Percentiles rank a stretch among this genome's conserved stretches.
phyloP scores from a whole-genome alignment of 805 yeast genomes.

The Metschnikowia bowlesiae region DNA sequence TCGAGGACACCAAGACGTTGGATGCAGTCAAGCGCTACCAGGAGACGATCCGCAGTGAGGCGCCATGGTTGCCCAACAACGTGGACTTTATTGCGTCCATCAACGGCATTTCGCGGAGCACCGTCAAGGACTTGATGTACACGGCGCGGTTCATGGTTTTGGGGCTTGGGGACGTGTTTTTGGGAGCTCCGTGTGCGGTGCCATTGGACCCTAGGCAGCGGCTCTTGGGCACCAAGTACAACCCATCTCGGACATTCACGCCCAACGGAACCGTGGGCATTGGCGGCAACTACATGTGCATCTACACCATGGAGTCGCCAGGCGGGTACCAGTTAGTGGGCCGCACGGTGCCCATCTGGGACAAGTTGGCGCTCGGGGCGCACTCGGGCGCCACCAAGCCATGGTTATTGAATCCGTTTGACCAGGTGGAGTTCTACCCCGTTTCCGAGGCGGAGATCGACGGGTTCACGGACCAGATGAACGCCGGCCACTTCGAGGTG shows the following conservation, averaged over 20 bases:
- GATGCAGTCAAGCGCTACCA: slow-evolving; percentile 87
- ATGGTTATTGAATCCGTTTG: slow-evolving; percentile 90
- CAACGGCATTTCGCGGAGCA: slow-evolving; percentile 72
- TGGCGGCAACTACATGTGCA: slow-evolving; percentile 99
- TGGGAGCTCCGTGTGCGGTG: slow-evolving; percentile 98
- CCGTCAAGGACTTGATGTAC: slow-evolving; percentile 79
- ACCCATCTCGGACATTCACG: slow-evolving; percentile 93
- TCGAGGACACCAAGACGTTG: slow-evolving; percentile 85
- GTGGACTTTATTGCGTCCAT: slow-evolving; percentile 92
- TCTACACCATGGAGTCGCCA: slow-evolving; percentile 96
- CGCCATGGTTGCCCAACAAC: slow-evolving; percentile 98
- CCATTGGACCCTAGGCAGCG: slow-evolving; percentile 97
- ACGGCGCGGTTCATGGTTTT: slow-evolving; percentile 86
- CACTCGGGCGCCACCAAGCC: slow-evolving; percentile 59
- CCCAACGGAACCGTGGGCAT: slow-evolving; percentile 97
- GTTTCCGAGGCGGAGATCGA: slow-evolving; percentile 84
- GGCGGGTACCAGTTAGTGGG: slow-evolving; percentile 98
- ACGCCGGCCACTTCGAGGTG: slow-evolving; percentile 75
- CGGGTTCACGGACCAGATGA: slow-evolving; percentile 60
- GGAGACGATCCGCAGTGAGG: slow-evolving; percentile 88
- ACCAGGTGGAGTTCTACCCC: slow-evolving; percentile 91
- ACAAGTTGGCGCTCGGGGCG: slow-evolving; percentile 73
- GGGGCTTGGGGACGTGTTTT: slow-evolving; percentile 94
- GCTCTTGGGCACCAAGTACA: slow-evolving; percentile 86
- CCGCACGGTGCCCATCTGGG: slow-evolving; percentile 97